phyloP scores from a whole-genome alignment of 1,284 basidiomycete genomes.

The Trametes sp. region DNA sequence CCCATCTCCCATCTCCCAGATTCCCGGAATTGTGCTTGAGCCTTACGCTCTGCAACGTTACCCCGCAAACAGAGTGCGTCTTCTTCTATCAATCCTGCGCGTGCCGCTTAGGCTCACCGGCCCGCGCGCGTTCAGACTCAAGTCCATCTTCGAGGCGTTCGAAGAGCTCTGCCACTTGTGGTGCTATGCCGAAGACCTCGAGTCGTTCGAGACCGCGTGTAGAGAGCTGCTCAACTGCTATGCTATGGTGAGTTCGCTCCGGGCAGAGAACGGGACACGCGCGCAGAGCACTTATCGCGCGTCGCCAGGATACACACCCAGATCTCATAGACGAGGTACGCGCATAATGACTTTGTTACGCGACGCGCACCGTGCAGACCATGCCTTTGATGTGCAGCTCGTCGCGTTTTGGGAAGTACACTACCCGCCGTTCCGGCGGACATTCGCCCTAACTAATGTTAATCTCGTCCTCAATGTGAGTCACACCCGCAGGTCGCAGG shows the following conservation, averaged over 20 bases:
- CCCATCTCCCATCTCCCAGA: constrained; percentile 43
- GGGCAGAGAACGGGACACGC: constrained; percentile 25
- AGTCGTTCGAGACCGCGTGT: constrained; percentile 69
- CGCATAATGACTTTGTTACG: constrained; percentile 26
- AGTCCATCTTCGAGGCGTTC: constrained; percentile 63
- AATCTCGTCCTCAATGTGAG: constrained; percentile 68
- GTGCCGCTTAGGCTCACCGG: constrained; percentile 17
- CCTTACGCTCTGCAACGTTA: constrained; percentile 72
- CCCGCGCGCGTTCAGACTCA: constrained; percentile 49
- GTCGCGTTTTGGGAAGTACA: constrained; percentile 67
- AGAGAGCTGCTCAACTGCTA: constrained; percentile 63
- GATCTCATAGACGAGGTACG: constrained; percentile 69
- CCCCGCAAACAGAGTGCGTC: constrained; percentile 70
- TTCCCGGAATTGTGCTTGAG: constrained; percentile 78
- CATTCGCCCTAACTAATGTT: constrained; percentile 58
- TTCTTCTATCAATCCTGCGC: constrained; percentile 2
- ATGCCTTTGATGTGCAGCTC: constrained; percentile 48
- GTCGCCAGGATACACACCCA: constrained; percentile 35
- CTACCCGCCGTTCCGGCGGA: constrained; percentile 61
- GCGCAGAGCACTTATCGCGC: neutral
- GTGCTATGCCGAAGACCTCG: constrained; percentile 71
- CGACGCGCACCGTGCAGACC: neutral
- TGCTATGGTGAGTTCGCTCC: constrained; percentile 57
- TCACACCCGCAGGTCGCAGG: neutral
- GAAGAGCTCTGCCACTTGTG: constrained; percentile 70